Evolutionary conservation across 2,329 filamentous ascomycete species (phyloP).

Genomic region (Arthrocladium fulminans): DNA sequence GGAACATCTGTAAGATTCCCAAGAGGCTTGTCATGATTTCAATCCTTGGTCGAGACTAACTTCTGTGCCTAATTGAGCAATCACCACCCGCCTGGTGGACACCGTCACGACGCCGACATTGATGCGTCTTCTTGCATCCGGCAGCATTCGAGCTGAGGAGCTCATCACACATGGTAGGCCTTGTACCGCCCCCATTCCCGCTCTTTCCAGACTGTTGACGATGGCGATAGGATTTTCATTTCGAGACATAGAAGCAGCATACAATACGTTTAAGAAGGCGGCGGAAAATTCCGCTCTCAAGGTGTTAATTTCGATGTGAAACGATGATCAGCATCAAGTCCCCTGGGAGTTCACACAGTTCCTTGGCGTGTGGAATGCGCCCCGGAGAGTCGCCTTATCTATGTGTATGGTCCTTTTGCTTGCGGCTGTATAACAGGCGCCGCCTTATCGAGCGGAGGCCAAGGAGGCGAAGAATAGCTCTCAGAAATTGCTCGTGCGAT

Average conservation of each 20-base stretch:
- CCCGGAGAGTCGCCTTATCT: too few species aligned
- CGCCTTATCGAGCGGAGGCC: too few species aligned
- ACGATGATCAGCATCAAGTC: too few species aligned
- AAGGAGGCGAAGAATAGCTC: too few species aligned
- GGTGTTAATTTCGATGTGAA: too few species aligned
- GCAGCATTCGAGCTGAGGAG: slow-evolving; percentile 34
- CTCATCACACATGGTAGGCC: slow-evolving; percentile 41
- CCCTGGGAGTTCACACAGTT: too few species aligned
- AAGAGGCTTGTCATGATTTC: not conserved
- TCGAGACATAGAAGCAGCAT: slow-evolving; percentile 37
- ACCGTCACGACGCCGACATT: slow-evolving; percentile 42
- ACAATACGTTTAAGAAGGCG: slow-evolving; percentile 36
- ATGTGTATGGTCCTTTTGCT: too few species aligned
- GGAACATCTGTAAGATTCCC: slow-evolving; percentile 41
- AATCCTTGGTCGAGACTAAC: not conserved
- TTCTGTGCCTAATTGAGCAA: slow-evolving; percentile 25
- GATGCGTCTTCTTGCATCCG: slow-evolving; percentile 37
- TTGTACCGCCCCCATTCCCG: not conserved
- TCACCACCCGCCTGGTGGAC: slow-evolving; percentile 43
- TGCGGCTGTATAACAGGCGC: too few species aligned
- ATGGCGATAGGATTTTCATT: slow-evolving; percentile 33
- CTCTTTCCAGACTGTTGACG: not conserved
- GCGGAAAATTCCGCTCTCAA: slow-evolving; percentile 38
- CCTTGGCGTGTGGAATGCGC: too few species aligned
- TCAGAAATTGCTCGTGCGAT: too few species aligned